A percentile compares a stretch with the other conserved stretches of the same genome.
phyloP scores from a whole-genome alignment of 306 rosid species.

The Quillaja saponaria region DNA sequence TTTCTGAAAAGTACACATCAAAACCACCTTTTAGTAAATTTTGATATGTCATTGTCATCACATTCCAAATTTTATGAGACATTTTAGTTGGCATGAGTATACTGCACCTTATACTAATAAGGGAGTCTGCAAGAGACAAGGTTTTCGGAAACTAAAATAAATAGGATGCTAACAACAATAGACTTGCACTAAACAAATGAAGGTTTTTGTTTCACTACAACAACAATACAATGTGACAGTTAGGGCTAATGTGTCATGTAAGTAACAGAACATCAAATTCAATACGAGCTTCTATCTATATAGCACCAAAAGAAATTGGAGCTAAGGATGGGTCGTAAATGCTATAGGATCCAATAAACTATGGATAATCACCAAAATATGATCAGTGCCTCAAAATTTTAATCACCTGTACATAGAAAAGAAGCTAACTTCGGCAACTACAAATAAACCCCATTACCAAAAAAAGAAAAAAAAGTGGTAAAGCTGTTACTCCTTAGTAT shows the following conservation, averaged over 20 bases:
- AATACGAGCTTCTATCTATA: slow-evolving; percentile 3
- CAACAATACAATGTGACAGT: slow-evolving; percentile 10
- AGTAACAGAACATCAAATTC: slow-evolving; percentile 8
- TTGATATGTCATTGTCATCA: too few species aligned
- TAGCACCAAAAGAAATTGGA: slow-evolving; percentile 13
- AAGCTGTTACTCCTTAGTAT: slow-evolving; percentile 4
- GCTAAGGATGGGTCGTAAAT: too few species aligned
- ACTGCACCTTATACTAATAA: too few species aligned
- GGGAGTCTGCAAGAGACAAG: slow-evolving; percentile 1
- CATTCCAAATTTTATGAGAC: too few species aligned
- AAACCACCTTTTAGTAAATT: too few species aligned
- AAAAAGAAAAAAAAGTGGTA: not conserved
- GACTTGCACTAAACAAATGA: slow-evolving; percentile 2
- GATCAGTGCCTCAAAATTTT: not conserved
- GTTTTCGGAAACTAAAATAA: not conserved
- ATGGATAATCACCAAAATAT: slow-evolving; percentile 4
- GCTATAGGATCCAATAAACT: not conserved
- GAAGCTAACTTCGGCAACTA: slow-evolving; percentile 24
- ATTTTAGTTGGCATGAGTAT: too few species aligned
- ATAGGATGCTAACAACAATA: not conserved
- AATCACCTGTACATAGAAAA: slow-evolving; percentile 9
- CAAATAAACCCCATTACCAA: slow-evolving; percentile 6
- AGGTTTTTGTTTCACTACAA: slow-evolving; percentile 17
- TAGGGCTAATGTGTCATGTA: not conserved
- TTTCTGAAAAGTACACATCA: too few species aligned